Conservation (phyloP, 73 alveolate genomes). For the Tetrahymena malaccensis region DNA sequence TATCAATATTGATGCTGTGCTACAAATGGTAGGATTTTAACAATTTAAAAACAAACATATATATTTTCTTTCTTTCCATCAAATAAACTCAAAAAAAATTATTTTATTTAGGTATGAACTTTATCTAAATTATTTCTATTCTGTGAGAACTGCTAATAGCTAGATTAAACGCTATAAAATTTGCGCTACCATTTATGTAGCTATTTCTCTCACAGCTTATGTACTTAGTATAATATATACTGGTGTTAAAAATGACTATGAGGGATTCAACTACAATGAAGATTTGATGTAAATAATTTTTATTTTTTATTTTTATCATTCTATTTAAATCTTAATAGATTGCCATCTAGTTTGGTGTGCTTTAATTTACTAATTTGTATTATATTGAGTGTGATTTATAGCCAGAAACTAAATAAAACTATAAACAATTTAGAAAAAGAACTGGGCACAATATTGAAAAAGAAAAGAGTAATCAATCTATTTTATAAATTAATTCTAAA, state of each 20-base stretch:
- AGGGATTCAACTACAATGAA: background rate
- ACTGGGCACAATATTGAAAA: background rate
- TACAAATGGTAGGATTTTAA: background rate
- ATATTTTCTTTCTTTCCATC: background rate
- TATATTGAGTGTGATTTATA: background rate
- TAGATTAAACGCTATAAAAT: background rate
- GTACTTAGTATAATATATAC: background rate
- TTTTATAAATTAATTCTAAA: no score
- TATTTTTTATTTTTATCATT: background rate
- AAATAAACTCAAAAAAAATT: background rate
- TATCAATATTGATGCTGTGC: background rate
- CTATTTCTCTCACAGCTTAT: background rate
- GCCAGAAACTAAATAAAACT: background rate
- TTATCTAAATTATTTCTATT: background rate
- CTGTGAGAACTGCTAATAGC: background rate
- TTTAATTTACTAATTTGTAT: background rate
- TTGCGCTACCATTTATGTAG: background rate
- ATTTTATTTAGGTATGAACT: background rate
- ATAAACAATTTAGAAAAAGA: background rate
- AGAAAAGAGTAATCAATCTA: background rate
- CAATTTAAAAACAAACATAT: background rate
- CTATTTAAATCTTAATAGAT: background rate
- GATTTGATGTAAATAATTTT: background rate
- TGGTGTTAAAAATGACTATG: background rate
- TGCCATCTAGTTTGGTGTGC: background rate